Evolutionary conservation across 73 alveolate species (phyloP).

Genomic region (Symbiodinium natans): DNA sequence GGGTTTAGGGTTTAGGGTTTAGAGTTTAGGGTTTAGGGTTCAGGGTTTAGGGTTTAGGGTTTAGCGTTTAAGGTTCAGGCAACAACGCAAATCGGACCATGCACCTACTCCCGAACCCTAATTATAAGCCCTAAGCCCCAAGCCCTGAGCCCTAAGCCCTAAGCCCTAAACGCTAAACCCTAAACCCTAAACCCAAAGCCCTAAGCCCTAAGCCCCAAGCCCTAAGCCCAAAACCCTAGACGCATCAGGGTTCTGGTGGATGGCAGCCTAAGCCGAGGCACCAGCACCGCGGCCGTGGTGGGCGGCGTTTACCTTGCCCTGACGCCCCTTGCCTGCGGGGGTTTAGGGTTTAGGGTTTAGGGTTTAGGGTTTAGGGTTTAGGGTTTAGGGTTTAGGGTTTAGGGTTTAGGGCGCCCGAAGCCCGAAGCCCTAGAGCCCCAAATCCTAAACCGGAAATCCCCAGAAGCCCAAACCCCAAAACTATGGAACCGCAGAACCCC

Average conservation of each 20-base stretch:
- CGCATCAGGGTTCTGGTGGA: not conserved
- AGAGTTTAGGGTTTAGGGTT: not conserved
- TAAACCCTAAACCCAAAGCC: too few species aligned
- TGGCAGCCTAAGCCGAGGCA: not conserved
- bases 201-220: not conserved
- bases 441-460: too few species aligned
- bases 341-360: not conserved
- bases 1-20: not conserved
- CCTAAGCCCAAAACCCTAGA: not conserved
- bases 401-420: too few species aligned
- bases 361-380: not conserved
- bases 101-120: too few species aligned
- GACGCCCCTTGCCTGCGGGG: not conserved
- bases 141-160: not conserved
- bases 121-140: not conserved
- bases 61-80: too few species aligned
- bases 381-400: too few species aligned
- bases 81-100: too few species aligned
- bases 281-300: conserved; percentile 79
- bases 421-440: too few species aligned
- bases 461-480: too few species aligned
- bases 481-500: too few species aligned
- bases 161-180: not conserved
- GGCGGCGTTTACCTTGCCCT: conserved; percentile 68
- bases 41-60: not conserved